Percentiles rank a stretch among this genome's conserved stretches.
These are phyloP conservation scores for Trichothecium roseum DNA, from an alignment of 2,329 filamentous ascomycete genomes.

Conservation along the genomic window DNA sequence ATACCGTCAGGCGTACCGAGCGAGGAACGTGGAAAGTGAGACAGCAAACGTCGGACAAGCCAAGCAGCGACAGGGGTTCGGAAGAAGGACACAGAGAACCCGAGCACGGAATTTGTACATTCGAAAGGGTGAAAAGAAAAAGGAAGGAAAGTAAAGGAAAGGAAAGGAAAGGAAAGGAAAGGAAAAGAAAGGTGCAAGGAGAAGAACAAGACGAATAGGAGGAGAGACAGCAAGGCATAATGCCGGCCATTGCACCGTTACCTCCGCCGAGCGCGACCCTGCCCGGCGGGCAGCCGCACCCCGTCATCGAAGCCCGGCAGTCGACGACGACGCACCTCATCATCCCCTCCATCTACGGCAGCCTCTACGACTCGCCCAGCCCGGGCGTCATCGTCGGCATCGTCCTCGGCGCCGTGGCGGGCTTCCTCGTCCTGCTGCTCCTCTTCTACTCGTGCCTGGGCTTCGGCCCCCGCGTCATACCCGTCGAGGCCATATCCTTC, in stretches of 20 bases:
- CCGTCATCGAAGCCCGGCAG: slow-evolving; percentile 11
- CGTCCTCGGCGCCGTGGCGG: slow-evolving; percentile 33
- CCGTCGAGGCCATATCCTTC: slow-evolving; percentile 7
- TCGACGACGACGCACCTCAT: slow-evolving; percentile 13
- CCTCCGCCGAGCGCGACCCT: slow-evolving; percentile 3
- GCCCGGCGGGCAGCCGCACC: slow-evolving; percentile 2
- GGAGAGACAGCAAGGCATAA: too few species aligned
- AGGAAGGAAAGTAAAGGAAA: too few species aligned
- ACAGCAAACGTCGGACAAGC: too few species aligned
- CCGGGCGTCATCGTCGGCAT: slow-evolving; percentile 34
- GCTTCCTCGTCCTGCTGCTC: slow-evolving; percentile 42
- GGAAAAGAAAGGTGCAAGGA: too few species aligned
- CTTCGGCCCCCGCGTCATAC: slow-evolving; percentile 23
- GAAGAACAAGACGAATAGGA: too few species aligned
- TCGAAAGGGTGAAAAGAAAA: too few species aligned
- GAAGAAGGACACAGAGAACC: too few species aligned
- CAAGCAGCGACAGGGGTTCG: too few species aligned
- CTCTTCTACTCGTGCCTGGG: slow-evolving; percentile 39
- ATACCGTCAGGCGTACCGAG: too few species aligned
- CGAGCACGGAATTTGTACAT: too few species aligned
- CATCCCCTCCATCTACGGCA: slow-evolving; percentile 24
- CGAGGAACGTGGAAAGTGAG: too few species aligned
- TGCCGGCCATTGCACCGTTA: neutral
- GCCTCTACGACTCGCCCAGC: slow-evolving; percentile 24
- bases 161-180: too few species aligned